Base-by-base conservation (phyloP, 108 stramenopile genomes). In the Cylindrotheca fusiformis region DNA sequence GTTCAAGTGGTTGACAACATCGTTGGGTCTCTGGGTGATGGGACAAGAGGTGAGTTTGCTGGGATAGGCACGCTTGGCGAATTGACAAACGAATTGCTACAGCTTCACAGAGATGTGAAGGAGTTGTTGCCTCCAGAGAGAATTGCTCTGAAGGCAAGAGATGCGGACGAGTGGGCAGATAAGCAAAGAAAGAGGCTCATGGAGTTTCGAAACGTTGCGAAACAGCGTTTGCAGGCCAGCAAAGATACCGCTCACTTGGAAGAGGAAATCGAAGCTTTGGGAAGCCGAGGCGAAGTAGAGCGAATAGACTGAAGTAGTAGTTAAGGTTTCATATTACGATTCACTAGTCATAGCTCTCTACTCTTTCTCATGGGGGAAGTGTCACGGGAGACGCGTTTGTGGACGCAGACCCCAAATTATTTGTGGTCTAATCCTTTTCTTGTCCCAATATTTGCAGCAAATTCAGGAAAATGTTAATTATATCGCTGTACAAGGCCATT, bases 401-500 rank as follows among this genome's bases (percentile, higher is more conserved):
- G n/a, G n/a, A n/a, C n/a, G n/a, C n/a, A n/a, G n/a, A n/a, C n/a
- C n/a, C n/a, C n/a, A n/a, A n/a, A n/a, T n/a, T n/a, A n/a, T 14
- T 41, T 41, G 36, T 6, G 10, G 36, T 41, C 14, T 14, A 41
- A 41, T 41, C 36, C 36, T 41, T 41, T 41, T 88, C 86, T 27
- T 88, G 88, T 32, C 86, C 93, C 27, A 96, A 50, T 3, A 97
- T 24, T 64, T 86, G 61, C 54, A 97, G 62, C 24, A 95, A 65
- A 62, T 94, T 94, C 30, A 96, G 71, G 65, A 97, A 97, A 2
- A 97, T 86, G 63, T 95, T 95, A 55, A 96, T 78, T 60, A 97
- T 85, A 65, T 97, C 97, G 21, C 41, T 46, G 22, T 63, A 63
- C 1, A 96, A 54, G 19, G 77, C 73, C 80, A 96, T 95, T 19